phyloP scores from a whole-genome alignment of 2,329 filamentous ascomycete genomes.

The Hirsutella rhossiliensis region DNA sequence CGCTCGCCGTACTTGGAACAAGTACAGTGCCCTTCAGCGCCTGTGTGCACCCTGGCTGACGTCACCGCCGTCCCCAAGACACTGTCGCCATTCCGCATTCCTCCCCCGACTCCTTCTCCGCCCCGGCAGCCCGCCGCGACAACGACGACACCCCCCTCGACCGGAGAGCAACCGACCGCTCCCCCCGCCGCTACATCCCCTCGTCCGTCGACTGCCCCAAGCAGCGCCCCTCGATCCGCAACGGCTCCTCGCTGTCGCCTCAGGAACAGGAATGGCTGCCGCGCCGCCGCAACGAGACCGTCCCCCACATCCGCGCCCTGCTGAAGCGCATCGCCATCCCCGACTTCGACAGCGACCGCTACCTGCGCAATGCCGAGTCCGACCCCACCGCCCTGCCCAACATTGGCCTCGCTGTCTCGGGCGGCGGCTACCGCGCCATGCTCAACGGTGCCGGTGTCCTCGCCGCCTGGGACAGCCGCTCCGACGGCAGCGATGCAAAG shows the following conservation, averaged over 20 bases:
- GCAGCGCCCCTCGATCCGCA: slow-evolving; percentile 58
- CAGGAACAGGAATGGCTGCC: slow-evolving; percentile 66
- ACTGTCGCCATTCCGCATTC: no score
- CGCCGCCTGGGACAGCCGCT: slow-evolving; percentile 67
- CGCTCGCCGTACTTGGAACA: neutral
- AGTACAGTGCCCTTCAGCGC: neutral
- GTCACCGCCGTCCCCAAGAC: neutral
- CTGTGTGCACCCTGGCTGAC: neutral
- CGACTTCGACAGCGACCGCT: slow-evolving; percentile 64
- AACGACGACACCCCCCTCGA: neutral
- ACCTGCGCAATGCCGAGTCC: slow-evolving; percentile 38
- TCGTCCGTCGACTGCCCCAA: slow-evolving; percentile 55
- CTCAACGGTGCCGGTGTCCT: slow-evolving; percentile 72
- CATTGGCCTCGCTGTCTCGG: slow-evolving; percentile 67
- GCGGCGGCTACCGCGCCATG: slow-evolving; percentile 79
- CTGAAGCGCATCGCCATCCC: slow-evolving; percentile 60
- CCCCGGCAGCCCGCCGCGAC: neutral
- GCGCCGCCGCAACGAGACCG: slow-evolving; percentile 57
- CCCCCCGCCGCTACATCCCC: slow-evolving; percentile 54
- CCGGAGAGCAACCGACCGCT: slow-evolving; percentile 12
- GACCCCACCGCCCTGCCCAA: slow-evolving; percentile 29
- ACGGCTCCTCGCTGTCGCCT: slow-evolving; percentile 43
- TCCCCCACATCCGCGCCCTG: slow-evolving; percentile 63
- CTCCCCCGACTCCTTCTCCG: neutral
- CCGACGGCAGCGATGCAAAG: slow-evolving; percentile 26